These are phyloP conservation scores for Nadsonia starkeyi-henricii DNA, from an alignment of 1,139 yeast genomes.

Conservation along the genomic window DNA sequence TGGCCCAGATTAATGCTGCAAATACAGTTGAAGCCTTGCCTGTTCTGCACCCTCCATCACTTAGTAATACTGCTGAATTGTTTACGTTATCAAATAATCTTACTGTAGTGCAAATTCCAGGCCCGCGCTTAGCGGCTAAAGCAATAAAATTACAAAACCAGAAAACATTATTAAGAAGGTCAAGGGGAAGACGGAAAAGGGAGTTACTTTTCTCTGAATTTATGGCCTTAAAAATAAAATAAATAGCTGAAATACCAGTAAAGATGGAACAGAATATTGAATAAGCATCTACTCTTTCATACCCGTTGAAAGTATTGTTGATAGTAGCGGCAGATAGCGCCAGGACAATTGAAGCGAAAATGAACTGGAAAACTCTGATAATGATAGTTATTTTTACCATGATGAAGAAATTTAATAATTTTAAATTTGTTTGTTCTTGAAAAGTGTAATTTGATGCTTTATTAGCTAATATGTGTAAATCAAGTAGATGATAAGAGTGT, in stretches of 20 bases:
- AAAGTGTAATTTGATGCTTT: no score
- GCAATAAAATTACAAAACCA: conserved; percentile 5
- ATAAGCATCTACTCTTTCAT: conserved; percentile 1
- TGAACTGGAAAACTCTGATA: not conserved
- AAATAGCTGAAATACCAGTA: conserved; percentile 1
- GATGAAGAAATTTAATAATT: no score
- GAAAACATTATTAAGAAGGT: conserved; percentile 2
- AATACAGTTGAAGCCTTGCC: conserved; percentile 6
- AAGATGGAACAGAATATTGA: not conserved
- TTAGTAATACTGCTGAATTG: not conserved
- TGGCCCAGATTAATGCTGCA: conserved; percentile 5
- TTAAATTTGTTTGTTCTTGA: no score
- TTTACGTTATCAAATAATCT: not conserved
- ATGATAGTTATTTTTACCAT: not conserved
- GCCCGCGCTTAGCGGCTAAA: conserved; percentile 4
- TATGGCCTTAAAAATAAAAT: conserved; percentile 1
- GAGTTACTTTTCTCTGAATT: not conserved
- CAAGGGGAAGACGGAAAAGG: not conserved
- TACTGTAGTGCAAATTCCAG: not conserved
- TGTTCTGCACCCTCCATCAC: conserved; percentile 1
- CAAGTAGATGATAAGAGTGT: no score
- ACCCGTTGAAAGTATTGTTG: not conserved
- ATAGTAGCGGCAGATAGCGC: not conserved
- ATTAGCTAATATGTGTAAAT: no score
- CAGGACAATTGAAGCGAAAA: not conserved